These are phyloP conservation scores for Agroathelia rolfsii DNA, from an alignment of 1,284 basidiomycete species.

Conservation along the genomic window DNA sequence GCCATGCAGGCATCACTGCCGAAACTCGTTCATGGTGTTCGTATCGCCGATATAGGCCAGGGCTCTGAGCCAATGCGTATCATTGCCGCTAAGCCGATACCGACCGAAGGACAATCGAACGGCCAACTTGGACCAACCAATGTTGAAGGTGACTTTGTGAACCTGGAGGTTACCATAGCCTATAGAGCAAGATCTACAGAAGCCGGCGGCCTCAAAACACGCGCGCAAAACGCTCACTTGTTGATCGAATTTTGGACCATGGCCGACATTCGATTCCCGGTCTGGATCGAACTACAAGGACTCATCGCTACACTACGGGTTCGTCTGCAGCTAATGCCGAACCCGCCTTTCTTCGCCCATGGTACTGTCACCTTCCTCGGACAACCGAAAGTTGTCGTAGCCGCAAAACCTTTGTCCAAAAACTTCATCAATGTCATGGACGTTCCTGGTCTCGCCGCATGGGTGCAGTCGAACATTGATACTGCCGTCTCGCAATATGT, in stretches of 20 bases:
- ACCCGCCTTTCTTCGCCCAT: constrained; percentile 45
- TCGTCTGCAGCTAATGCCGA: constrained; percentile 73
- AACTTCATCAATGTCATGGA: constrained; percentile 74
- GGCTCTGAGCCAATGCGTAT: constrained; percentile 64
- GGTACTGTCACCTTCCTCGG: constrained; percentile 63
- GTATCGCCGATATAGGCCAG: constrained; percentile 68
- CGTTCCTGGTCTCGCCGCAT: constrained; percentile 65
- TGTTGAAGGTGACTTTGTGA: constrained; percentile 37
- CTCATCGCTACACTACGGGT: constrained; percentile 65
- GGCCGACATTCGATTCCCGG: constrained; percentile 29
- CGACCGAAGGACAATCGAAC: too few species aligned
- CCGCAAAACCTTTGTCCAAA: constrained; percentile 62
- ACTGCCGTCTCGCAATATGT: constrained; percentile 51
- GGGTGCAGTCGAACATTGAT: constrained; percentile 70
- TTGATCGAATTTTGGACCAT: constrained; percentile 54
- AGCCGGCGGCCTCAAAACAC: constrained; percentile 28
- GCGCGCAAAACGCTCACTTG: constrained; percentile 52
- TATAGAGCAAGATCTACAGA: constrained; percentile 58
- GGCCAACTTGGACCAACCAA: too few species aligned
- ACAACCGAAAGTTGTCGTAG: constrained; percentile 66
- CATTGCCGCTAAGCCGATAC: too few species aligned
- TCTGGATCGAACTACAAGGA: constrained; percentile 77
- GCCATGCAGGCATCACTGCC: constrained; percentile 61
- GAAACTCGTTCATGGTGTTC: constrained; percentile 63
- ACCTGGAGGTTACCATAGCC: constrained; percentile 69